These are phyloP conservation scores for Phytophthora cajani DNA, from an alignment of 352 stramenopile genomes.

Conservation along the genomic window DNA sequence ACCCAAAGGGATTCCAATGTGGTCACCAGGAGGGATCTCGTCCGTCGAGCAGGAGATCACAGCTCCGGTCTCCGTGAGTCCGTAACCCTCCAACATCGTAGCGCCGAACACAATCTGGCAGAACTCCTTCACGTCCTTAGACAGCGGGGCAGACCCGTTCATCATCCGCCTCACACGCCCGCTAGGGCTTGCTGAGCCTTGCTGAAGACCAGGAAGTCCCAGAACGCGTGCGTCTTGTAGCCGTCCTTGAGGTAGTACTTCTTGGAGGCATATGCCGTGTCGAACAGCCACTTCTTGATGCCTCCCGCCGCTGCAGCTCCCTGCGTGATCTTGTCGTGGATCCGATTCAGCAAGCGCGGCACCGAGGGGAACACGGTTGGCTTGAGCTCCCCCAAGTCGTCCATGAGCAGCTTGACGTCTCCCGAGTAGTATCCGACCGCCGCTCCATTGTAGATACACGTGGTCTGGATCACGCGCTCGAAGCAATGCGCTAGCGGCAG, in stretches of 20 bases:
- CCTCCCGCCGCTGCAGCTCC: constrained; percentile 63
- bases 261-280: constrained; percentile 82
- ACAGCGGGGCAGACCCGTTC: constrained; percentile 94
- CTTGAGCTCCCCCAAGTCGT: constrained; percentile 87
- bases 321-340: constrained; percentile 92
- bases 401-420: constrained; percentile 85
- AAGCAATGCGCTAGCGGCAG: constrained; percentile 95
- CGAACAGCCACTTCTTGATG: constrained; percentile 88
- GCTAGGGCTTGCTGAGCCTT: constrained; percentile 92
- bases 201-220: constrained; percentile 95
- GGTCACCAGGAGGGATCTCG: constrained; percentile 58
- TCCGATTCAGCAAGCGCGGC: constrained; percentile 94
- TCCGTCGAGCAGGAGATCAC: constrained; percentile 43
- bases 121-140: constrained; percentile 94
- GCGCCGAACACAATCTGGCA: constrained; percentile 92
- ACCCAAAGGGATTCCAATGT: constrained; percentile 90
- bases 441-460: constrained; percentile 63
- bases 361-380: constrained; percentile 92
- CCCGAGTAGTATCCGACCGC: constrained; percentile 92
- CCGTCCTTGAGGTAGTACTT: constrained; percentile 47
- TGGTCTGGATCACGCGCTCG: constrained; percentile 69
- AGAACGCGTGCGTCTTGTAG: constrained; percentile 71
- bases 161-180: constrained; percentile 93
- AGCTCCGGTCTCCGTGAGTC: constrained; percentile 89
- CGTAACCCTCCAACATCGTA: constrained; percentile 94